These are phyloP conservation scores for Sporothrix pallida DNA, from an alignment of 2,329 filamentous ascomycete species.

Conservation along the genomic window DNA sequence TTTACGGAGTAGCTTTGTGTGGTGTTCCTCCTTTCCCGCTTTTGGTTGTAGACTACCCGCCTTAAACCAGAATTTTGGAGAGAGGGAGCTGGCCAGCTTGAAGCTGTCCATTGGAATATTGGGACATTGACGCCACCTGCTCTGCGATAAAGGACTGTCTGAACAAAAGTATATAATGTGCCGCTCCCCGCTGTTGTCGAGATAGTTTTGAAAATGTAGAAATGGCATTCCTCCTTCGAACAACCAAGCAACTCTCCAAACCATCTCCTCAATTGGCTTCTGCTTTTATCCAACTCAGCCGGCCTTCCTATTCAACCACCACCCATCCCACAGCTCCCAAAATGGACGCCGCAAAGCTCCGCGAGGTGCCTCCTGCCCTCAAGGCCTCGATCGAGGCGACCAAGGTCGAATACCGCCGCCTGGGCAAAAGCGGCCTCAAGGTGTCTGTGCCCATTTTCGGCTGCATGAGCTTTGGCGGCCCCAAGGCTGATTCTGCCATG, in stretches of 20 bases:
- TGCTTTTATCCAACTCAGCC: not conserved
- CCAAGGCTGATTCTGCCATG: conserved; percentile 52
- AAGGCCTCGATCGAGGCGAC: conserved; percentile 24
- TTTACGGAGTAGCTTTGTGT: not conserved
- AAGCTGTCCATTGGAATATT: not conserved
- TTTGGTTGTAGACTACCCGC: conserved; percentile 2
- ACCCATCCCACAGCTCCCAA: not conserved
- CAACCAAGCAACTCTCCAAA: not conserved
- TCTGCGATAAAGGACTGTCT: no score
- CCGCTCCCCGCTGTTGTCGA: not conserved
- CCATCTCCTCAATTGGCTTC: not conserved
- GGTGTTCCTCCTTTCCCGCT: not conserved
- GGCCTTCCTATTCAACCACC: not conserved
- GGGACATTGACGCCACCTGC: not conserved
- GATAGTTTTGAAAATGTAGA: not conserved
- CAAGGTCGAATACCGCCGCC: conserved; percentile 36
- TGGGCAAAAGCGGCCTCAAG: conserved; percentile 60
- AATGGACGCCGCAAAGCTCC: conserved; percentile 23
- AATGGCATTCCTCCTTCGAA: not conserved
- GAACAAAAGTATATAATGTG: not conserved
- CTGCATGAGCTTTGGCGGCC: conserved; percentile 57
- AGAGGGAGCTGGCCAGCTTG: not conserved
- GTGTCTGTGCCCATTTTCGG: conserved; percentile 62
- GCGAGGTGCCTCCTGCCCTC: conserved; percentile 23
- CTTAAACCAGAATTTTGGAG: not conserved